Percentiles rank a stretch among this genome's conserved stretches.
Evolutionary conservation across 129 eudicot genomes (phyloP).

Genomic region (Escallonia herrerae): DNA sequence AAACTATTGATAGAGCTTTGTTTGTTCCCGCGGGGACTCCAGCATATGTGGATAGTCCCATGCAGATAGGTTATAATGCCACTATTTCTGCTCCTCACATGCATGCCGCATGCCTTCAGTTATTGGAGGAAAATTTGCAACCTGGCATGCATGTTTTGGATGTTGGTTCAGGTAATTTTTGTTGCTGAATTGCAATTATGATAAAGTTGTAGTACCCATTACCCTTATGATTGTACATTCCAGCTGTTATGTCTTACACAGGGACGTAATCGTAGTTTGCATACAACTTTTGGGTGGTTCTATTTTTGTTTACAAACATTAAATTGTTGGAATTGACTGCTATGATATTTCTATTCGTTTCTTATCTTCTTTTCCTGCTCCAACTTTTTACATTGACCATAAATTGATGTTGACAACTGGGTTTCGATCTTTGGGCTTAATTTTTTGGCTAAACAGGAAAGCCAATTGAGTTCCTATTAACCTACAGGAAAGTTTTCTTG

Average conservation of each 20-base stretch:
- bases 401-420: no score
- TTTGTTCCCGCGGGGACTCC: slow-evolving; percentile 83
- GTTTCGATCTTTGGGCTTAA: no score
- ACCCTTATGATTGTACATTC: neutral
- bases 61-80: slow-evolving; percentile 89
- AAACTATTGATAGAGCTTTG: slow-evolving; percentile 78
- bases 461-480: neutral
- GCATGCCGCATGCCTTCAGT: slow-evolving; percentile 95
- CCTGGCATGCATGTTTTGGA: slow-evolving; percentile 97
- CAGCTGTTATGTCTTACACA: neutral
- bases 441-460: no score
- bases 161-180: slow-evolving; percentile 85
- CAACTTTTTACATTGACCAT: no score
- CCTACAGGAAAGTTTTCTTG: slow-evolving; percentile 2
- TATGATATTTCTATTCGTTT: no score
- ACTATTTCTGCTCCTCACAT: slow-evolving; percentile 99
- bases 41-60: slow-evolving; percentile 78
- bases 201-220: neutral
- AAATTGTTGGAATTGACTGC: no score
- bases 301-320: no score
- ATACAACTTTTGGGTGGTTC: no score
- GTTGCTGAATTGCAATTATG: neutral
- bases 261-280: no score
- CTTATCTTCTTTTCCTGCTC: no score
- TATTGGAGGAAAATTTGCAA: slow-evolving; percentile 71